Base-by-base conservation (phyloP, 179 eudicot species). In the Patellifolia procumbens region DNA sequence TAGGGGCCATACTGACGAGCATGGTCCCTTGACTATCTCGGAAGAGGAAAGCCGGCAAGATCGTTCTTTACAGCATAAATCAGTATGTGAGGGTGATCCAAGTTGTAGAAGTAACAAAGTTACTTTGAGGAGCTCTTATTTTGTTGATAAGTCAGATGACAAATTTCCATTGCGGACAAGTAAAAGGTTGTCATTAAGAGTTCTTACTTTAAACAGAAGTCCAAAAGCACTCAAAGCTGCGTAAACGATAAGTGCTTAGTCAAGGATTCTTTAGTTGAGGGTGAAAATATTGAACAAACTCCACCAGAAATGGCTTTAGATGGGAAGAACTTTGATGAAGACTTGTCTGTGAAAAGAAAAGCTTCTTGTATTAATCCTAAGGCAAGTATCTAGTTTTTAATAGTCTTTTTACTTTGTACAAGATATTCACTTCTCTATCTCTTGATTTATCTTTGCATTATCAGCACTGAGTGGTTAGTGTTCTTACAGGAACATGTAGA, bases 301-400 rank as follows among this genome's bases (percentile, higher is more conserved):
- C 34, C 69, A 29, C 72, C 76, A 61, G 84, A 72, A 56, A 77
- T 17, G 68, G 52, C 79, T 70, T 66, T 59, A 77, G 68, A 19
- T 31, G 48, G 74, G 43, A 71, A 77, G 39, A 63, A 62, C 72
- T 51, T 37, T 73, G 31, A 34, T 51, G 82, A 78, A 72, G 73
- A 73, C 70, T 56, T 73, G 68, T 24, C 19, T 72, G 63, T 61
- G 79, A 91, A 91, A 89, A 87, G 98, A 72, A 93, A 90, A 85
- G 78, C 84, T 74, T 78, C 90, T 68, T 70, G 55, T 64, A 74
- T 70, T 75, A 66, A 58, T 69, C 74, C 80, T 29, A 66, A 37
- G 72, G 97, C 89, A 83, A 56, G 84, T 74, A 73, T 58, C 32
- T 71, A 35, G 9, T 46, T 53, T 72, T 63, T 45, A 20, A 26